Conservation (phyloP, 2,329 filamentous ascomycete species). For the Cordyceps tenuipes region DNA sequence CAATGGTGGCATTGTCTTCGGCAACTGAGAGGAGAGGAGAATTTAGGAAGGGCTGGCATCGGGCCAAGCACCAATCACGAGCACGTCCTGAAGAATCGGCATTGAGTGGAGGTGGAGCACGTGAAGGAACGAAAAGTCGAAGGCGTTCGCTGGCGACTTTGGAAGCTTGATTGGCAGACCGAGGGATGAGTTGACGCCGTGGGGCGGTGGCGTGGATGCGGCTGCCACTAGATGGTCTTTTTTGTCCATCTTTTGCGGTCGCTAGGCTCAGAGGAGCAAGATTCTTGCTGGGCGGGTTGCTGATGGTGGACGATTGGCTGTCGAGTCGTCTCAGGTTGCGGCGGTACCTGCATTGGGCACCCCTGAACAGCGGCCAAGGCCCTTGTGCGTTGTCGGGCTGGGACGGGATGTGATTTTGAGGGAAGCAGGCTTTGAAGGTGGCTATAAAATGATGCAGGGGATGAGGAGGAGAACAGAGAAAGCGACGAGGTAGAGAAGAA, state of each 20-base stretch:
- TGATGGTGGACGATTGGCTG: conserved; percentile 22
- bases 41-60: background rate
- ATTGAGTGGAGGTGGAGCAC: background rate
- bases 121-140: background rate
- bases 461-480: background rate
- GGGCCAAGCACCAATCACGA: background rate
- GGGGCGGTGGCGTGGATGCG: conserved; percentile 9
- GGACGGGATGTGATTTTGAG: background rate
- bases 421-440: background rate
- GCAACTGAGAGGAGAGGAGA: background rate
- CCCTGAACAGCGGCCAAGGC: conserved; percentile 11
- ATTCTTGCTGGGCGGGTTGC: background rate
- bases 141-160: background rate
- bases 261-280: conserved; percentile 1
- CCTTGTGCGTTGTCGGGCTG: background rate
- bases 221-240: background rate
- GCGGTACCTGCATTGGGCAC: conserved; percentile 20
- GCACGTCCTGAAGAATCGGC: background rate
- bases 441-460: background rate
- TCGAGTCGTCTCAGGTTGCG: conserved; percentile 25
- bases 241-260: background rate
- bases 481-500: background rate
- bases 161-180: background rate
- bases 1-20: background rate
- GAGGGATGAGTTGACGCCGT: background rate